A percentile compares a stretch with the other conserved stretches of the same genome.
These are phyloP conservation scores for Podila verticillata DNA, from an alignment of 192 early-diverging fungal genomes.

Conservation along the genomic window DNA sequence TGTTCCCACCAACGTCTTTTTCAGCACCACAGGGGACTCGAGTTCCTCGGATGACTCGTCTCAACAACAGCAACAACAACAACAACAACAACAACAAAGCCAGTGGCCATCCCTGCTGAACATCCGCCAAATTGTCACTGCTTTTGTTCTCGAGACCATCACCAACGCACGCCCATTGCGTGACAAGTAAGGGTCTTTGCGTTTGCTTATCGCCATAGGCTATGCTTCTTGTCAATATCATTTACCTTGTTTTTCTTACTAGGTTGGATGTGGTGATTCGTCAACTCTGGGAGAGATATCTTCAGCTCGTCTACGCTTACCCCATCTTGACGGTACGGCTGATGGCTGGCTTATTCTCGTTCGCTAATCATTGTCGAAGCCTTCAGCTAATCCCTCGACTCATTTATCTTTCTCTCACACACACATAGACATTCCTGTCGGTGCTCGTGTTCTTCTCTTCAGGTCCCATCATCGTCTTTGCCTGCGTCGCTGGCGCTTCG, in stretches of 20 bases:
- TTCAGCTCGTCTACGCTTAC: constrained; percentile 1
- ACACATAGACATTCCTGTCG: constrained; percentile 20
- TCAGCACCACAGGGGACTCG: too few species aligned
- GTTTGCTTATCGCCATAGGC: background rate
- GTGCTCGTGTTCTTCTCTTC: constrained; percentile 18
- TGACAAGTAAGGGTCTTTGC: constrained; percentile 22
- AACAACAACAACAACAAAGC: background rate
- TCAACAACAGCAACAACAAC: background rate
- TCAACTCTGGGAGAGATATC: constrained; percentile 9
- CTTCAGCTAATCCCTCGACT: too few species aligned
- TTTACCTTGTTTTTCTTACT: background rate
- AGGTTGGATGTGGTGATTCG: constrained; percentile 11
- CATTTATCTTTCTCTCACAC: too few species aligned
- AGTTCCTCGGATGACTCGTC: too few species aligned
- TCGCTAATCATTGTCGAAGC: too few species aligned
- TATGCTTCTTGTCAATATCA: background rate
- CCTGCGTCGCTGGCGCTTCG: constrained; percentile 27
- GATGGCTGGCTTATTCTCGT: background rate
- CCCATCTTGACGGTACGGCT: constrained; percentile 29
- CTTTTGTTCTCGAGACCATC: constrained; percentile 23
- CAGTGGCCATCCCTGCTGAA: constrained; percentile 28
- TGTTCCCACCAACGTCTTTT: background rate
- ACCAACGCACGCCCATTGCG: constrained; percentile 15
- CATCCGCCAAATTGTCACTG: constrained; percentile 18
- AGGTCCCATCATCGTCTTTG: constrained; percentile 28